These are phyloP conservation scores for Clonostachys solani DNA, from an alignment of 2,329 filamentous ascomycete species.

Conservation along the genomic window DNA sequence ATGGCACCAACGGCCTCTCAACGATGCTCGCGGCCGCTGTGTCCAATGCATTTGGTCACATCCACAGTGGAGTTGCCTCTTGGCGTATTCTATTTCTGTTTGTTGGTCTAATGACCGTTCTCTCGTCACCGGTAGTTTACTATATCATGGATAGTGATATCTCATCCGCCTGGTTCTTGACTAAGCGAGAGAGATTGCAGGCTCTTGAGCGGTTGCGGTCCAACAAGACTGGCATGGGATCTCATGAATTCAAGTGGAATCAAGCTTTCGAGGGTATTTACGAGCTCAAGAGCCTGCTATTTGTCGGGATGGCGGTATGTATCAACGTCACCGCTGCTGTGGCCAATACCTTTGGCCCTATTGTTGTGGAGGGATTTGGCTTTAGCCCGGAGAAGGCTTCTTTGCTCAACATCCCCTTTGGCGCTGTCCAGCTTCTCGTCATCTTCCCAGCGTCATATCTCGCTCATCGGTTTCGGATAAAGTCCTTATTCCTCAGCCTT, in stretches of 20 bases:
- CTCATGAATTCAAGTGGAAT: constrained; percentile 61
- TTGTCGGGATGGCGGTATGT: constrained; percentile 53
- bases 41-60: constrained; percentile 53
- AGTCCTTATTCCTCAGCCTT: constrained; percentile 47
- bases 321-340: constrained; percentile 62
- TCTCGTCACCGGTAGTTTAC: constrained; percentile 54
- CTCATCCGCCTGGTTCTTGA: constrained; percentile 49
- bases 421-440: constrained; percentile 53
- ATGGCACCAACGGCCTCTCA: constrained; percentile 54
- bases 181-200: constrained; percentile 60
- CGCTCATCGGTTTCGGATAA: constrained; percentile 51
- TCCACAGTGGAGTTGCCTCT: constrained; percentile 24
- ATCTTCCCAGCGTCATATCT: constrained; percentile 56
- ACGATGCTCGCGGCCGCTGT: constrained; percentile 52
- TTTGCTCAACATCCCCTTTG: constrained; percentile 65
- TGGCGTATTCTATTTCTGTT: constrained; percentile 56
- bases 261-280: constrained; percentile 52
- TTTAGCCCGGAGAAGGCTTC: constrained; percentile 54
- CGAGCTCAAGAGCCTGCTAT: constrained; percentile 53
- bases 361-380: constrained; percentile 57
- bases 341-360: constrained; percentile 60
- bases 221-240: constrained; percentile 71
- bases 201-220: constrained; percentile 67
- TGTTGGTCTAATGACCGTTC: constrained; percentile 55
- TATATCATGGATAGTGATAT: constrained; percentile 58